A percentile compares a stretch with the other conserved stretches of the same genome.
Evolutionary conservation across 2,329 filamentous ascomycete genomes (phyloP).

Genomic region (Thermomyces lanuginosus): DNA sequence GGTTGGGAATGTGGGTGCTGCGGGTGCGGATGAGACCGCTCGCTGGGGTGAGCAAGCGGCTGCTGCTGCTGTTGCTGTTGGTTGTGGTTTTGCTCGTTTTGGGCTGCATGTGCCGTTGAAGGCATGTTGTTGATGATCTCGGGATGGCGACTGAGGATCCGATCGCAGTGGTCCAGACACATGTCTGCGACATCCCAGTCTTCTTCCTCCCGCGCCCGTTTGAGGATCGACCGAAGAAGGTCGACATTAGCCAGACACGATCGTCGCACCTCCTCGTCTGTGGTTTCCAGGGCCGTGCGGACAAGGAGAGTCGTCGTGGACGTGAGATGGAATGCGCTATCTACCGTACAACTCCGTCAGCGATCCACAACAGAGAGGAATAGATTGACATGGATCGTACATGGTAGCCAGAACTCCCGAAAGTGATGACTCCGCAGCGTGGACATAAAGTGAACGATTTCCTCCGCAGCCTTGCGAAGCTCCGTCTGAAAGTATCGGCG

Average conservation of each 20-base stretch:
- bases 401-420: conserved; percentile 37
- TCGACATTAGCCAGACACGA: conserved; percentile 33
- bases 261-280: conserved; percentile 29
- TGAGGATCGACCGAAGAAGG: conserved; percentile 32
- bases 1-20: no score
- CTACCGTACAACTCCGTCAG: conserved; percentile 8
- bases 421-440: conserved; percentile 32
- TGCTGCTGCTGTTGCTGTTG: conserved; percentile 4
- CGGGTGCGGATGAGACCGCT: no score
- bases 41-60: no score
- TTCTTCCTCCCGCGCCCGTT: conserved; percentile 32
- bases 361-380: not conserved
- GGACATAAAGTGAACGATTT: conserved; percentile 35
- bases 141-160: conserved; percentile 27
- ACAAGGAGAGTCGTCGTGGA: conserved; percentile 38
- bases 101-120: conserved; percentile 1
- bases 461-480: conserved; percentile 27
- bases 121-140: conserved; percentile 9
- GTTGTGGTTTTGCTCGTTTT: no score
- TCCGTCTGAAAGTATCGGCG: conserved; percentile 34
- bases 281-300: conserved; percentile 36
- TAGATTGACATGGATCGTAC: conserved; percentile 14
- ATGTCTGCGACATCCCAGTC: conserved; percentile 42
- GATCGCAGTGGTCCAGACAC: conserved; percentile 35
- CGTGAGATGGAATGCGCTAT: conserved; percentile 37